phyloP scores from a whole-genome alignment of 148 eudicot genomes.

The Chenopodium quinoa region DNA sequence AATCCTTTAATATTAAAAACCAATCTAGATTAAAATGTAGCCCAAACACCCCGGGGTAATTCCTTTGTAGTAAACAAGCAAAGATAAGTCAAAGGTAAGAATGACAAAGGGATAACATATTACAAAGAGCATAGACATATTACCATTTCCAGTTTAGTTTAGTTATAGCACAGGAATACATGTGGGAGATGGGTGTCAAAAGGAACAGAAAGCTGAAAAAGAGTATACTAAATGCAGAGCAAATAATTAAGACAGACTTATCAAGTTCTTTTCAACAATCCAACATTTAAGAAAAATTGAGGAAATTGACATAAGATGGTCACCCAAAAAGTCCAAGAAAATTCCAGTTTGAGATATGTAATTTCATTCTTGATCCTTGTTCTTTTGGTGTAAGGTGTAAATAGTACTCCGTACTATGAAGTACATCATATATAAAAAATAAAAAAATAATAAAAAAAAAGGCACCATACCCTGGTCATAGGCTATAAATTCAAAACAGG shows the following conservation, averaged over 20 bases:
- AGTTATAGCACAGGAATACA: not conserved
- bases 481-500: not conserved
- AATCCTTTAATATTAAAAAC: not conserved
- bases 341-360: not conserved
- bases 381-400: not conserved
- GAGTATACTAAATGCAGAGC: not conserved
- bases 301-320: not conserved
- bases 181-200: not conserved
- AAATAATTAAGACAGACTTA: not conserved
- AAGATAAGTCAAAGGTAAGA: not conserved
- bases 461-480: not conserved
- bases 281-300: not conserved
- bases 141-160: not conserved
- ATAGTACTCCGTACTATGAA: not conserved
- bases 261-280: not conserved
- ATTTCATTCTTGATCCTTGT: not conserved
- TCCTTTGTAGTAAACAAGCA: not conserved
- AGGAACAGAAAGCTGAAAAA: not conserved
- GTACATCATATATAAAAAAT: too few species aligned
- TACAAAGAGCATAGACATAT: not conserved
- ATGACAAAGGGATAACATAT: not conserved
- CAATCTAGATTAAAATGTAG: not conserved
- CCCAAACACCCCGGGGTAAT: not conserved
- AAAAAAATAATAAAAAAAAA: not conserved
- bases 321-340: not conserved